Percentiles rank a stretch among this genome's conserved stretches.
Evolutionary conservation across 306 rosid genomes (phyloP).

Genomic region (Quercus ilex): DNA sequence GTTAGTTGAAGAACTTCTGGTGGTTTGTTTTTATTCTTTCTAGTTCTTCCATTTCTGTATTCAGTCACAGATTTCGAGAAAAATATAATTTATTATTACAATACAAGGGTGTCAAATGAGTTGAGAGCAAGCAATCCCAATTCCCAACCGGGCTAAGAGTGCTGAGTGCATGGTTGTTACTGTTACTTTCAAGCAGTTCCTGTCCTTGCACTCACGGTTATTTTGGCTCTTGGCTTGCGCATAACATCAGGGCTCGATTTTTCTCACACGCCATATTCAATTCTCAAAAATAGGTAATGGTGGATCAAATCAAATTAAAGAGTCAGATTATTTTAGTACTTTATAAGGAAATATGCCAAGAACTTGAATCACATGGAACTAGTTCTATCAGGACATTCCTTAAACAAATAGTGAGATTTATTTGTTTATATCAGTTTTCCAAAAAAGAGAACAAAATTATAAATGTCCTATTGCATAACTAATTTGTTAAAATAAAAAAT

Average conservation of each 20-base stretch:
- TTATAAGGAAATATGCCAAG: no score
- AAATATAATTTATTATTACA: constrained; percentile 18
- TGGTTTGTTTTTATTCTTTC: not conserved
- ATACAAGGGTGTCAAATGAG: constrained; percentile 86
- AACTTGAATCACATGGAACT: no score
- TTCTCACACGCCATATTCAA: constrained; percentile 13
- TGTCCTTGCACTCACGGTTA: constrained; percentile 36
- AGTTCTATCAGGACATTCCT: no score
- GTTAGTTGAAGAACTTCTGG: constrained; percentile 3
- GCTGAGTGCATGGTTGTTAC: constrained; percentile 76
- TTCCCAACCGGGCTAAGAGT: constrained; percentile 44
- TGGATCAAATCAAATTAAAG: no score
- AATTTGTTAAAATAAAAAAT: no score
- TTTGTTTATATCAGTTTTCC: no score
- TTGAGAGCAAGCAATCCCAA: constrained; percentile 61
- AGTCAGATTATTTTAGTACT: no score
- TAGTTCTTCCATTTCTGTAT: not conserved
- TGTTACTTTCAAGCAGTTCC: constrained; percentile 43
- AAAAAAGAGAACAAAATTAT: no score
- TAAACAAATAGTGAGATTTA: no score
- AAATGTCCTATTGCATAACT: no score
- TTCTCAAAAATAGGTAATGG: no score
- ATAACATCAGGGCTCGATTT: constrained; percentile 55
- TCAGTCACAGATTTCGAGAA: not conserved
- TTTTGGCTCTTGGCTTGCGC: constrained; percentile 49